Conservation (phyloP, 345 rosid species). For the Ceriops tagal region DNA sequence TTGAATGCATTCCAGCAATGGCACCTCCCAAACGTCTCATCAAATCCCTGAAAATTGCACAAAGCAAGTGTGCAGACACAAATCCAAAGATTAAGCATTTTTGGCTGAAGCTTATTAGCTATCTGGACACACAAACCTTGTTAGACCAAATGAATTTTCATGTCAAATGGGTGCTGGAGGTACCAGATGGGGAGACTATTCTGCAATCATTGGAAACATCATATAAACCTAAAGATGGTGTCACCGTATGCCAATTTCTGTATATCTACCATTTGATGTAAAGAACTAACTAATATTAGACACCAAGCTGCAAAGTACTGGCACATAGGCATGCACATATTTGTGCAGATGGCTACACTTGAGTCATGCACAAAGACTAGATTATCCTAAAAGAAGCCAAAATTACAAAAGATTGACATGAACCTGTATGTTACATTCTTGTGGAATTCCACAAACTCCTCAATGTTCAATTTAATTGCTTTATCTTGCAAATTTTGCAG, state of each 20-base stretch:
- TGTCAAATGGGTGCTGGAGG: background rate
- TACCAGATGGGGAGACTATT: background rate
- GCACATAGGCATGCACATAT: no score
- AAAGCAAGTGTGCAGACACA: background rate
- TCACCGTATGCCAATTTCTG: background rate
- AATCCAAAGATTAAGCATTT: background rate
- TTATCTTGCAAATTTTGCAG: constrained; percentile 64
- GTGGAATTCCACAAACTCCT: constrained; percentile 61
- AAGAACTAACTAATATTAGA: no score
- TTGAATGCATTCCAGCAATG: constrained; percentile 71
- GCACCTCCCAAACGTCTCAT: constrained; percentile 67
- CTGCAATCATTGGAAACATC: background rate
- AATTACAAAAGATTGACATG: constrained; percentile 8
- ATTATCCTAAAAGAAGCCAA: background rate
- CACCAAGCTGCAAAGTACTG: no score
- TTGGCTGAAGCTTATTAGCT: background rate
- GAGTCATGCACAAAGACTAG: background rate
- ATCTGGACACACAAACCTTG: background rate
- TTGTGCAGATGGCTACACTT: no score
- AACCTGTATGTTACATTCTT: constrained; percentile 80
- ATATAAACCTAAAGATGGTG: background rate
- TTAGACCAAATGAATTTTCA: background rate
- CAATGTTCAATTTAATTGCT: constrained; percentile 63
- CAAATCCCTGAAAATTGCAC: constrained; percentile 55
- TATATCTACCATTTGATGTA: no score